Evolutionary conservation across 2,329 filamentous ascomycete species (phyloP).

Genomic region (Trichoderma koningii): DNA sequence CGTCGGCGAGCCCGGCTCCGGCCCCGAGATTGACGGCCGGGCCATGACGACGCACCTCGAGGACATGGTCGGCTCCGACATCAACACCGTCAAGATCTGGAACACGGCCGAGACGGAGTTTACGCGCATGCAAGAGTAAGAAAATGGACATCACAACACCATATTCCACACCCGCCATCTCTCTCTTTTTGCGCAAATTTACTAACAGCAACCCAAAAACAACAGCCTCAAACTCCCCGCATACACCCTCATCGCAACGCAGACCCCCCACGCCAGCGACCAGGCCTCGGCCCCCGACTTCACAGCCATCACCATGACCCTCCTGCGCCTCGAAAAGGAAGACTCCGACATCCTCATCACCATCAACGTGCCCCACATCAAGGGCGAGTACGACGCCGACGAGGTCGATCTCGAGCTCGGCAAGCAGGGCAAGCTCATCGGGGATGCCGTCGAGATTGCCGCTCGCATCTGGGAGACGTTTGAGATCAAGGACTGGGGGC

Average conservation of each 20-base stretch:
- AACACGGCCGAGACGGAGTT: constrained; percentile 64
- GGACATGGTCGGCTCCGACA: constrained; percentile 67
- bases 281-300: constrained; percentile 56
- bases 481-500: constrained; percentile 75
- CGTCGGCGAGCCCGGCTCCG: constrained; percentile 58
- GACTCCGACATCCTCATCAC: constrained; percentile 81
- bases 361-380: constrained; percentile 84
- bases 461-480: constrained; percentile 71
- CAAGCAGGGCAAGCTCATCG: constrained; percentile 67
- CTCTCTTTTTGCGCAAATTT: too few relatives aligned
- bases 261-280: constrained; percentile 48
- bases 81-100: constrained; percentile 66
- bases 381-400: constrained; percentile 71
- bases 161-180: too few relatives aligned
- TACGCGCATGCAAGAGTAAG: constrained; percentile 54
- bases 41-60: constrained; percentile 70
- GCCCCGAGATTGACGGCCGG: constrained; percentile 65
- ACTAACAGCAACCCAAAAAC: background rate
- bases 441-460: constrained; percentile 67
- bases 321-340: constrained; percentile 74
- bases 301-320: constrained; percentile 74
- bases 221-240: constrained; percentile 54
- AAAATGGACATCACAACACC: constrained; percentile 43
- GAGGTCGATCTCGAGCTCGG: constrained; percentile 69
- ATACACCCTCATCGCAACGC: constrained; percentile 70